Base-by-base conservation (phyloP, 768 basidiomycete genomes). In the Agaricus subrufescens region DNA sequence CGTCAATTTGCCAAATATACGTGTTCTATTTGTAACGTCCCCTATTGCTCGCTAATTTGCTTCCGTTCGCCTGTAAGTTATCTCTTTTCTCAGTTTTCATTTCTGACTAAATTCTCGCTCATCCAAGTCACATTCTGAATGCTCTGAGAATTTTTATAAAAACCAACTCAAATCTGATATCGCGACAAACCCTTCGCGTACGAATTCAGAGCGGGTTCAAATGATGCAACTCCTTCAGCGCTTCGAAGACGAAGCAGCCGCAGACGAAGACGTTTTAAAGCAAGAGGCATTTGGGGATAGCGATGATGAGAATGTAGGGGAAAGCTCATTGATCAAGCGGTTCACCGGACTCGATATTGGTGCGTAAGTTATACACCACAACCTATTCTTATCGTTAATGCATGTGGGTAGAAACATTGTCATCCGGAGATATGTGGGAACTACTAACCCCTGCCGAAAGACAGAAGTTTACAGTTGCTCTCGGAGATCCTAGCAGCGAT, bases 131-230 rank as follows among this genome's bases (percentile, higher is more conserved):
- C 91, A 94, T 68, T 73, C 76, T 2, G 77, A 81, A 66, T 94
- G 91, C 72, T 91, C 91, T 26, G 92, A 94, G 67, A 71, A 75
- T 0, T 94, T 94, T 67, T 93, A 92, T 68, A 83, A 83, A 60
- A 84, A 83, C 50, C 86, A 91, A 64, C 69, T 94, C 3, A 83
- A 88, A 60, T 67, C 68, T 2, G 83, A 87, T 46, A 86, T 91
- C 52, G 76, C 75, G 40, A 65, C 78, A 0, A 76, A 74, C 34
- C 76, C 85, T 3, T 79, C 83, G 4, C 83, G 79, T 62, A 74
- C 78, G 2, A 68, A 72, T 0, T 72, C 81, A 56, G 89, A 94
- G 63, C 75, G 83, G 44, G 66, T 70, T 46, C 74, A 78, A 58
- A 92, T 91, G 80, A 68, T 93, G 63, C 82, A 85, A 46, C 64